phyloP scores from a whole-genome alignment of 2,329 filamentous ascomycete species.

The Kalaharituber pfeilii region DNA sequence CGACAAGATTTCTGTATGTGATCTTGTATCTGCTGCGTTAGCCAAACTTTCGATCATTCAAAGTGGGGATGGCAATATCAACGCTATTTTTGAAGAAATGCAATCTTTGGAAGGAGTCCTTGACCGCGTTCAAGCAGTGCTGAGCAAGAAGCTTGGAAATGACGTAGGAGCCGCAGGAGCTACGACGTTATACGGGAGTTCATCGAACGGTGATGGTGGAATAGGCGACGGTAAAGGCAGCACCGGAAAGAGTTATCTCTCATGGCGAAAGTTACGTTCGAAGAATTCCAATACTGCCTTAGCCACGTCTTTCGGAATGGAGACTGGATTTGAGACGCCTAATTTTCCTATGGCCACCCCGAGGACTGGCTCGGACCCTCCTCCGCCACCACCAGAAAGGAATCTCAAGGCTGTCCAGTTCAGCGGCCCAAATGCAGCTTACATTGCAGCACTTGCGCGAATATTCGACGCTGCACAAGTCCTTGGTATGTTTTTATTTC shows the following conservation, averaged over 20 bases:
- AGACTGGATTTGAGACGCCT: neutral
- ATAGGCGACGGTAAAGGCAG: slow-evolving; percentile 41
- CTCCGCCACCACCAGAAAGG: slow-evolving; percentile 51
- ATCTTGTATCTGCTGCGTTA: slow-evolving; percentile 74
- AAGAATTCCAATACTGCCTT: slow-evolving; percentile 43
- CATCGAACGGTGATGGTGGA: slow-evolving; percentile 37
- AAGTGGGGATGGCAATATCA: slow-evolving; percentile 54
- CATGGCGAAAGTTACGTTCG: slow-evolving; percentile 74
- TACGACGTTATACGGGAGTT: slow-evolving; percentile 51
- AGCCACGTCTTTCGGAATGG: slow-evolving; percentile 6
- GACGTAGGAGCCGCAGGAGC: slow-evolving; percentile 75
- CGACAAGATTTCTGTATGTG: slow-evolving; percentile 84
- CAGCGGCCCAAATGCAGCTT: slow-evolving; percentile 67
- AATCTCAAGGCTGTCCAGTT: slow-evolving; percentile 54
- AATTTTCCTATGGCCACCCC: neutral
- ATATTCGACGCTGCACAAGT: slow-evolving; percentile 87
- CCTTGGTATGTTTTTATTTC: slow-evolving; percentile 49
- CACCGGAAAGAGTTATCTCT: slow-evolving; percentile 35
- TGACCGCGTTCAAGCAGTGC: slow-evolving; percentile 60
- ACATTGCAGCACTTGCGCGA: slow-evolving; percentile 78
- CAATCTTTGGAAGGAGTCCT: slow-evolving; percentile 70
- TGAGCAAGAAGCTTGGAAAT: slow-evolving; percentile 73
- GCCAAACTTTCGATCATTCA: slow-evolving; percentile 70
- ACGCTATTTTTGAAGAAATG: slow-evolving; percentile 87
- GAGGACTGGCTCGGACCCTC: slow-evolving; percentile 37